Conservation (phyloP, 2,329 filamentous ascomycete genomes). For the Fusarium sp. region DNA sequence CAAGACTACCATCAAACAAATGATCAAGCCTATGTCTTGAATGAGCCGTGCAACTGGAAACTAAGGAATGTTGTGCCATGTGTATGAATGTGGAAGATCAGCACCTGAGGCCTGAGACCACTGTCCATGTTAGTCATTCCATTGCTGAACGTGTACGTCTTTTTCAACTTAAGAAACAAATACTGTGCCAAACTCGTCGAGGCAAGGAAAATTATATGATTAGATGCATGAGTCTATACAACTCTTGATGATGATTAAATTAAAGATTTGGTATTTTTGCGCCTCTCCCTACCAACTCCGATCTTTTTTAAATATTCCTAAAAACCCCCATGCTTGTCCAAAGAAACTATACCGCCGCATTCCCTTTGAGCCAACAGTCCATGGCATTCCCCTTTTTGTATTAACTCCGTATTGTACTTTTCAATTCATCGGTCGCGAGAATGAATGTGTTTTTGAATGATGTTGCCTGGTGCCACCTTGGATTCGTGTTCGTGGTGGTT, state of each 20-base stretch:
- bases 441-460: constrained; percentile 15
- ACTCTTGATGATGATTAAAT: not conserved
- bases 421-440: constrained; percentile 8
- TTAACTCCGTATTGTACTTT: not conserved
- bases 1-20: not conserved
- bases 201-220: not conserved
- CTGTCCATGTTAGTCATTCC: not conserved
- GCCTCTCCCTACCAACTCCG: not conserved
- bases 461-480: constrained; percentile 33
- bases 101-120: not conserved
- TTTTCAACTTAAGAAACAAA: not conserved
- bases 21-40: not conserved
- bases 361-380: not conserved
- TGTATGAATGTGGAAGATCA: not conserved
- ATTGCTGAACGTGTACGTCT: not conserved
- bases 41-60: not conserved
- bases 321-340: not conserved
- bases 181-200: not conserved
- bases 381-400: not conserved
- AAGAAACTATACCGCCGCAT: not conserved
- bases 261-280: constrained; percentile 18
- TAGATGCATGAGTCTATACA: not conserved
- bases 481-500: constrained; percentile 41
- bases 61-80: constrained; percentile 4
- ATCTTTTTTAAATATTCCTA: not conserved